Evolutionary conservation across 2,329 filamentous ascomycete genomes (phyloP), one percentile per base, ranked within the genome.

Genomic region (Sphaerulina populicola): DNA sequence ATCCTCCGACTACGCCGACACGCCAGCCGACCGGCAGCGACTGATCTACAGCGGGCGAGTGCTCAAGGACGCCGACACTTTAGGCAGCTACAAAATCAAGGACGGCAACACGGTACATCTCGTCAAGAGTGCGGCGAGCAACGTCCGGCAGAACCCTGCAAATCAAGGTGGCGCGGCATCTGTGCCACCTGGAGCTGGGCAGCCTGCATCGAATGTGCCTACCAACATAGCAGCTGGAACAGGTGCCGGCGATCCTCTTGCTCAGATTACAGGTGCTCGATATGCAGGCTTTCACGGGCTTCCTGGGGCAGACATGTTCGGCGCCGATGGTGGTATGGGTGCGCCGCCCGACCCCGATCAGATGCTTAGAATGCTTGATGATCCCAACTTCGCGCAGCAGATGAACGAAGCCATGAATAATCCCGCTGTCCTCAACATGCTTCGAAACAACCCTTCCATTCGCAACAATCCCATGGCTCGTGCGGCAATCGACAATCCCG

Each of bases 31-130:
- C 65, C 82, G 89, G 61, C 91, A 97, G 73, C 87, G 93, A 55
- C 77, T 98, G 57, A 98, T 98, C 72, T 98, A 97, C 76, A 96
- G 91, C 5, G 93, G 93, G 47, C 85, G 91, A 55, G 91, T 98
- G 55, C 82, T 98, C 74, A 98, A 97, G 75, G 93, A 98, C 68
- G 82, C 85, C 53, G 91, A 98, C 63, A 83, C 86, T 0, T 74
- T 98, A 39, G 81, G 78, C 57, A 81, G 81, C 51, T 94, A 94
- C 75, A 97, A 96, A 76, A 90, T 98, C 71, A 96, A 96, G 77
- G 78, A 88, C 58, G 89, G 90, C 57, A 93, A 97, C 71, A 97
- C 91, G 14, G 82, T 98, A 61, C 93, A 98, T 69, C 80, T 98
- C 63, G 93, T 98, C 64, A 96, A 94, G 76, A 94, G 89, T 67